phyloP scores from a whole-genome alignment of 2,329 filamentous ascomycete species.

The Cercospora sesami region DNA sequence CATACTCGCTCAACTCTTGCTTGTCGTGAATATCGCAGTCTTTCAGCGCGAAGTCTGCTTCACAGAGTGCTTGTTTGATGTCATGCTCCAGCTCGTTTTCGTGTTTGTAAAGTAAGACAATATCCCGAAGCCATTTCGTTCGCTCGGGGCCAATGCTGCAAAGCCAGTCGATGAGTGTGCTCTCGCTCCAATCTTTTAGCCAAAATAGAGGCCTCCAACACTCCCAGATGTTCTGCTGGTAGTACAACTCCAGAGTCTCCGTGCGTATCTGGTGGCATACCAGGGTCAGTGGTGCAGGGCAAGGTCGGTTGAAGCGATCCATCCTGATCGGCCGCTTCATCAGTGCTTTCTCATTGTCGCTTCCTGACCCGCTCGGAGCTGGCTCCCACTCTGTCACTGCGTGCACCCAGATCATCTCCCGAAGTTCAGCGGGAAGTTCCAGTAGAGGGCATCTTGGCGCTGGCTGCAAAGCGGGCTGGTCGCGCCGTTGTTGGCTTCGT shows the following conservation, averaged over 20 bases:
- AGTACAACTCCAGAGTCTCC: constrained; percentile 32
- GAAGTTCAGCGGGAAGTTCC: constrained; percentile 29
- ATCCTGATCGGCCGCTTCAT: constrained; percentile 25
- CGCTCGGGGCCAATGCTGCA: constrained; percentile 22
- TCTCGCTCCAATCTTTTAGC: constrained; percentile 27
- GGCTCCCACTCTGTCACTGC: constrained; percentile 28
- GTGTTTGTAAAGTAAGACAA: constrained; percentile 31
- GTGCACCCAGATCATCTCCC: constrained; percentile 26
- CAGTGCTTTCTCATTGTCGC: neutral
- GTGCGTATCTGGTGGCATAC: constrained; percentile 26
- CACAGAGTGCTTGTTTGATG: constrained; percentile 24
- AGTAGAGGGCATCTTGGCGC: constrained; percentile 22
- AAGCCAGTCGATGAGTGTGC: constrained; percentile 32
- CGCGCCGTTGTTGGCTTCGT: neutral
- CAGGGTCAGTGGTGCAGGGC: constrained; percentile 26
- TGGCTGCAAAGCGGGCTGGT: neutral
- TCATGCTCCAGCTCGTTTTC: constrained; percentile 28
- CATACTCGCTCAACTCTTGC: constrained; percentile 30
- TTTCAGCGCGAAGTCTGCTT: constrained; percentile 24
- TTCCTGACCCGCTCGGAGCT: constrained; percentile 1
- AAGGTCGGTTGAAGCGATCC: constrained; percentile 24
- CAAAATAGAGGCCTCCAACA: constrained; percentile 33
- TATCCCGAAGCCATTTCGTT: constrained; percentile 28
- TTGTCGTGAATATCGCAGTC: constrained; percentile 20
- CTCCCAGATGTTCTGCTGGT: constrained; percentile 30